Base-by-base conservation (phyloP, 768 basidiomycete species). In the Suillus clintonianus region DNA sequence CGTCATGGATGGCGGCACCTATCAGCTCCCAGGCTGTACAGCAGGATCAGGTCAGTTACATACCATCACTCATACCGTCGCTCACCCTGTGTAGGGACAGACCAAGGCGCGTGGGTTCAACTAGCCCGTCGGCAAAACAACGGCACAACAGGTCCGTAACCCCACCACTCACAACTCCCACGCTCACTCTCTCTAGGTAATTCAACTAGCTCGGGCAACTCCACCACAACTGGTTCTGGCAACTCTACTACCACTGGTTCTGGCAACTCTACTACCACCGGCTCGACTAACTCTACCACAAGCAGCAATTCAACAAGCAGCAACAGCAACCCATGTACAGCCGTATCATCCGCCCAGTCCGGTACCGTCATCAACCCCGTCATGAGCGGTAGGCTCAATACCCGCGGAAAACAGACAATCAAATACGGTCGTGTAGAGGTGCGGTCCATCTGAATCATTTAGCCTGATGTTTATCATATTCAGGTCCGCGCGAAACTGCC, bases 401-500 rank as follows among this genome's bases (percentile, higher is more conserved):
- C 87, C 34, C 78, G 80, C 50, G 78, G 78, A 34, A 82, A 77
- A 63, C 74, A 80, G 60, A 78, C 69, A 54, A 83, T 89, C 70
- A 77, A 77, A 71, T 88, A 81, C 62, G 87, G 87, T 41, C 83
- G 84, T 64, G 79, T 88, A 60, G 85, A 87, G 68, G 81, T 88
- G 9, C 55, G 27, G 27, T 27, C 27, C 27, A 27, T 4, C 27
- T 27, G 27, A 27, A 27, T 27, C 27, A 4, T 27, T 27, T 27
- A 27, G 27, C 27, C 27, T 27, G 27, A 27, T 27, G 27, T 27
- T 27, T 27, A 27, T 27, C 27, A 27, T 27, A 27, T 89, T 43
- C 83, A 89, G 73, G 78, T 90, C 3, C 76, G 80, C 0, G 91
- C 90, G 0, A 87, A 86, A 70, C 69, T 91, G 45, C 89, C 89